Evolutionary conservation across 441 rosid genomes (phyloP).

Genomic region (Manihot esculenta): DNA sequence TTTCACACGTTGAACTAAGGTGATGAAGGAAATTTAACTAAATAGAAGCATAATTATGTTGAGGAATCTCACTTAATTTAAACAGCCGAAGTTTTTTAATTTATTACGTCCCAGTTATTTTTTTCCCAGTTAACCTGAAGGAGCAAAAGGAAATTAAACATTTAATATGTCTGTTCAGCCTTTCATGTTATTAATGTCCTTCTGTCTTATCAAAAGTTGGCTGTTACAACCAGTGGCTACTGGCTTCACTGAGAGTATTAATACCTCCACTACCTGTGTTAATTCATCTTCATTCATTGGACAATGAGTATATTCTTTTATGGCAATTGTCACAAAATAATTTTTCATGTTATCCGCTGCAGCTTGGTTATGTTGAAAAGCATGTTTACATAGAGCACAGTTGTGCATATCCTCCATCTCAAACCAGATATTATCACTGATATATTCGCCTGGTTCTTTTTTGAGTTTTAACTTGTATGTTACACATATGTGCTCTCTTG

Average conservation of each 20-base stretch:
- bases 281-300: not conserved
- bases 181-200: not conserved
- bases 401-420: not conserved
- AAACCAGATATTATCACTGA: not conserved
- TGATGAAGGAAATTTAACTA: not conserved
- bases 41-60: not conserved
- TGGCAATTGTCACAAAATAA: not conserved
- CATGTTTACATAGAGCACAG: not conserved
- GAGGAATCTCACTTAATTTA: not conserved
- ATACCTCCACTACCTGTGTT: no score
- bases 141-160: not conserved
- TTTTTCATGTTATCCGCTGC: conserved; percentile 5
- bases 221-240: no score
- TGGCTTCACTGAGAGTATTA: no score
- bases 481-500: conserved; percentile 15
- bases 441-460: conserved; percentile 3
- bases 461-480: not conserved
- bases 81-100: not conserved
- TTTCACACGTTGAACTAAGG: not conserved
- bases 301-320: not conserved
- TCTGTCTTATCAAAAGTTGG: not conserved
- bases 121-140: not conserved
- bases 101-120: no score
- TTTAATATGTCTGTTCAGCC: not conserved
- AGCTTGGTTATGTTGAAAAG: conserved; percentile 5